These are phyloP conservation scores for Telopea speciosissima DNA, from an alignment of 177 flowering plant species.

Conservation along the genomic window DNA sequence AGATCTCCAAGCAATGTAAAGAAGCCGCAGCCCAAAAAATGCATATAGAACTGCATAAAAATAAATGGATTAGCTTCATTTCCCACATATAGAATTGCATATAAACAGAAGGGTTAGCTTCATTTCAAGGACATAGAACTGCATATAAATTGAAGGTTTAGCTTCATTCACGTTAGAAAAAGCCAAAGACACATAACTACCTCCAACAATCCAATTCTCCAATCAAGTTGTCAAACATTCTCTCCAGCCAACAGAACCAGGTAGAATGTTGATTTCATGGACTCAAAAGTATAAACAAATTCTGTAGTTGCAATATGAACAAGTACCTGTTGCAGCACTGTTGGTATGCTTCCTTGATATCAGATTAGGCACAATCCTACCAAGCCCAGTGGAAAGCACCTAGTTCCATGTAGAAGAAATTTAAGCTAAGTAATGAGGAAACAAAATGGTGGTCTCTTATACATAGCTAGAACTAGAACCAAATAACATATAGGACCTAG, in stretches of 20 bases:
- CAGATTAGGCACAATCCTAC: constrained; percentile 97
- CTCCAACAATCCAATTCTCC: too few relatives aligned
- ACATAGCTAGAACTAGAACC: constrained; percentile 6
- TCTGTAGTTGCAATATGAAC: neutral
- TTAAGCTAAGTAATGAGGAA: constrained; percentile 2
- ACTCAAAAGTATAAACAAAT: too few relatives aligned
- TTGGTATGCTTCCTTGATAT: constrained; percentile 99
- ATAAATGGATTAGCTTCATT: neutral
- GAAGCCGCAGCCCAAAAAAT: constrained; percentile 88
- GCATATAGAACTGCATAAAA: constrained; percentile 76
- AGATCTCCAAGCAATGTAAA: constrained; percentile 98
- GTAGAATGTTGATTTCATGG: too few relatives aligned
- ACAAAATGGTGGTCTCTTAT: neutral
- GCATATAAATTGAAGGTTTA: too few relatives aligned
- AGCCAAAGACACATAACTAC: too few relatives aligned
- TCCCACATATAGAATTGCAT: too few relatives aligned
- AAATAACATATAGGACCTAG: neutral
- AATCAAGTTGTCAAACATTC: too few relatives aligned
- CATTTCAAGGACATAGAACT: too few relatives aligned
- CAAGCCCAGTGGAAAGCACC: constrained; percentile 98
- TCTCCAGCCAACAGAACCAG: too few relatives aligned
- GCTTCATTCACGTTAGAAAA: too few relatives aligned
- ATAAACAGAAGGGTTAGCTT: too few relatives aligned
- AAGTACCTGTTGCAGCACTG: constrained; percentile 90
- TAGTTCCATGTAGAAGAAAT: constrained; percentile 23